phyloP scores from a whole-genome alignment of 2,329 filamentous ascomycete genomes.

The Xenosphaeropsis pyriputrescens region DNA sequence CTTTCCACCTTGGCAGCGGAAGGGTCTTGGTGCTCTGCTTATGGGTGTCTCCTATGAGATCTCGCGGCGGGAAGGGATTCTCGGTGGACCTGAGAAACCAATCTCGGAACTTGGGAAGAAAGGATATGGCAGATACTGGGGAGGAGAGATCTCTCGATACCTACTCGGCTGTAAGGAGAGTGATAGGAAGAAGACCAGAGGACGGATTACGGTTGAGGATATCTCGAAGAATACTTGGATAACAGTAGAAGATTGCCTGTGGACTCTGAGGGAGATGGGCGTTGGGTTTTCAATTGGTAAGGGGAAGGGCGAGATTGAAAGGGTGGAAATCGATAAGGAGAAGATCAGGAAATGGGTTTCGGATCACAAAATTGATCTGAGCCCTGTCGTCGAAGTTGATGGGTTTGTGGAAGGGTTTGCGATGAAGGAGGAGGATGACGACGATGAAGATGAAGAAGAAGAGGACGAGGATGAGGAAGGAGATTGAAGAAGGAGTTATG shows the following conservation, averaged over 20 bases:
- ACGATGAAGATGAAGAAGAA: conserved; percentile 18
- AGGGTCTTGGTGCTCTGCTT: conserved; percentile 72
- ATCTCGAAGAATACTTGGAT: conserved; percentile 75
- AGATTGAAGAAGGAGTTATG: too few relatives aligned
- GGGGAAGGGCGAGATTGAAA: conserved; percentile 23
- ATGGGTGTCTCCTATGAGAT: conserved; percentile 94
- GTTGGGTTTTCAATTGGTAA: conserved; percentile 44
- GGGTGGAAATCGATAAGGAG: conserved; percentile 37
- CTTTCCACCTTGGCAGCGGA: conserved; percentile 90
- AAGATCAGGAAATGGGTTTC: conserved; percentile 53
- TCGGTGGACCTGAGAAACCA: conserved; percentile 89
- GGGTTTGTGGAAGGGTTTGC: conserved; percentile 62
- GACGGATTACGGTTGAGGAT: conserved; percentile 49
- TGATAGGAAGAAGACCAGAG: conserved; percentile 10
- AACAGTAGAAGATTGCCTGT: conserved; percentile 67
- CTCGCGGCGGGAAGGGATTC: conserved; percentile 63
- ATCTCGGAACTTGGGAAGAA: conserved; percentile 72
- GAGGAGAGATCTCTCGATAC: conserved; percentile 67
- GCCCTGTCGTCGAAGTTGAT: conserved; percentile 53
- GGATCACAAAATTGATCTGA: conserved; percentile 34
- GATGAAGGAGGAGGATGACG: conserved; percentile 23
- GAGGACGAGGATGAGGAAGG: conserved; percentile 1
- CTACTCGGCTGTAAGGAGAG: conserved; percentile 22
- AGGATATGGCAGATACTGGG: conserved; percentile 80
- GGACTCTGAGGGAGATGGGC: conserved; percentile 66